phyloP scores from a whole-genome alignment of 108 stramenopile species.

The Pelagomonas calceolata region DNA sequence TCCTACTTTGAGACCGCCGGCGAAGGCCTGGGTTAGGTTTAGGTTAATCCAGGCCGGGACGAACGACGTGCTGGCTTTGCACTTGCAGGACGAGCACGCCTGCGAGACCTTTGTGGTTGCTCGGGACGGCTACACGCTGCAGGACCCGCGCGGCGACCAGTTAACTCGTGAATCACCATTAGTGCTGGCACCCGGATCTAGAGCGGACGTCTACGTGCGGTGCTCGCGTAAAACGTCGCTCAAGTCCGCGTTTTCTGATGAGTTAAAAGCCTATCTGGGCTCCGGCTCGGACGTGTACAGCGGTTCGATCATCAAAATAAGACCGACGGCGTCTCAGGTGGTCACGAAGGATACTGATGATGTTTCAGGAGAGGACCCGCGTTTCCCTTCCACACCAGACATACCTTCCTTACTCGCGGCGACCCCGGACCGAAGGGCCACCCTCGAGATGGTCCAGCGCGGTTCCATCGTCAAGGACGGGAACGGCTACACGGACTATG shows the following conservation, averaged over 20 bases:
- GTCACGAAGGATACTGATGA: no score
- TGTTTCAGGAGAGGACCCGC: no score
- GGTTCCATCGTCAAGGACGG: slow-evolving; percentile 1
- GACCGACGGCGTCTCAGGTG: neutral
- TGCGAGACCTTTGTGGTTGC: slow-evolving; percentile 8
- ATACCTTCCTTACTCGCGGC: neutral
- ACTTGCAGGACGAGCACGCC: neutral
- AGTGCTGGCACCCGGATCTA: slow-evolving; percentile 10
- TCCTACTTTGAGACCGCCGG: neutral
- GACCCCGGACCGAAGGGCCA: neutral
- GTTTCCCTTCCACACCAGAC: no score
- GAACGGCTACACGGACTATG: slow-evolving; percentile 5
- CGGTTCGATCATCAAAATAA: neutral
- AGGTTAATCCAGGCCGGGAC: slow-evolving; percentile 4
- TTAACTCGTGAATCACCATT: neutral
- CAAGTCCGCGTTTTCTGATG: neutral
- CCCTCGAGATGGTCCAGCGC: slow-evolving; percentile 3
- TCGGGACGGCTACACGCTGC: slow-evolving; percentile 6
- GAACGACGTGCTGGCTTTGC: slow-evolving; percentile 2
- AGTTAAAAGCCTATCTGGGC: neutral
- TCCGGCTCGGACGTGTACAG: neutral
- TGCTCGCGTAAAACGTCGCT: slow-evolving; percentile 2
- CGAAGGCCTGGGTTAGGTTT: neutral
- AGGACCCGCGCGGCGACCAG: neutral
- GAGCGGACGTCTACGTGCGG: slow-evolving; percentile 3